Evolutionary conservation across 2,329 filamentous ascomycete species (phyloP), one percentile per base, ranked within the genome.

Genomic region (Sporothrix schenckii): DNA sequence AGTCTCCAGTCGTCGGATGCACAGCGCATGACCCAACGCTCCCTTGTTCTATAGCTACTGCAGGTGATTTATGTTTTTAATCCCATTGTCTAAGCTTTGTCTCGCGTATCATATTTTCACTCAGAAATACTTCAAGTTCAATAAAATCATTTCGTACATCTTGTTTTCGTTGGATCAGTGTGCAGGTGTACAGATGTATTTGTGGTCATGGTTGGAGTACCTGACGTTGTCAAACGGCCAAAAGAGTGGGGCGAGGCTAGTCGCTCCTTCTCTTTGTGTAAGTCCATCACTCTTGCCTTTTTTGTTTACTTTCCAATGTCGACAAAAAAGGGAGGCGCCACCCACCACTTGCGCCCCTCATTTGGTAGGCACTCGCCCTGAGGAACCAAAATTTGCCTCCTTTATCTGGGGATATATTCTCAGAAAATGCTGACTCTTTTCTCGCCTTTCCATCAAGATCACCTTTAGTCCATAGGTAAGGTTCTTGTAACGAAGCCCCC

Each of bases 261-360:
- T 50, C 61, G 61, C 61, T 65, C 61, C 61, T 65, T 50, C 61
- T 30, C 24, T 30, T 34, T 9, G 60, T 47, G 47, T 65, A 65
- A 49, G 58, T 41, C 21, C 39, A 30, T 65, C 44, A 44, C 61
- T 50, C 61, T 14, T 65, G 16, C 61, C 61, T 65, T 19, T 9
- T 65, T 34, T 50, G 44, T 65, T 65, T 65, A 65, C 61, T 50
- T 65, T 30, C 61, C 24, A 49, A 50, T 7, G 14, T n/a, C 30
- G n/a, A 16, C 60, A 4, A 47, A 14, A 11, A 34, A 14, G 50
- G 61, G 50, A 65, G 44, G 61, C 10, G 44, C 61, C n/a, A 14
- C 61, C 61, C 61, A 14, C 27, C 47, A 44, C 50, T 65, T 65
- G 44, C 44, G 61, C 24, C 44, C 10, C n/a, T 16, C 41, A 14